A percentile compares a stretch with the other conserved stretches of the same genome.
These are phyloP conservation scores for Elongisporangium anandrum DNA, from an alignment of 352 stramenopile genomes.

Conservation along the genomic window DNA sequence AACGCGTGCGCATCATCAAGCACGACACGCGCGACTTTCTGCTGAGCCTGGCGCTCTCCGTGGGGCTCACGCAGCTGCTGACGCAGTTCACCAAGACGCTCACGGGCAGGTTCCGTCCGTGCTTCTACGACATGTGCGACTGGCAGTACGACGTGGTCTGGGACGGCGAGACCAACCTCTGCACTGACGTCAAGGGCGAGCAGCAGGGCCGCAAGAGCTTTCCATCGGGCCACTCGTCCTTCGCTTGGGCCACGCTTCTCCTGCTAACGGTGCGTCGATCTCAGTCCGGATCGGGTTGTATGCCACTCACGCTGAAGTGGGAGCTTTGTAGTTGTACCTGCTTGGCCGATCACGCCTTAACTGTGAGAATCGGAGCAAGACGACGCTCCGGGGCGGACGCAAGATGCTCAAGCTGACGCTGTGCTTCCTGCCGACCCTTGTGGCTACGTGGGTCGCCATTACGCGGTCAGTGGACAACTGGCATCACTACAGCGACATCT, in stretches of 20 bases:
- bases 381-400: constrained; percentile 24
- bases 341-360: constrained; percentile 62
- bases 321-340: constrained; percentile 50
- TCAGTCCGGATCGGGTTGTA: constrained; percentile 1
- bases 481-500: constrained; percentile 75
- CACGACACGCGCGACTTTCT: constrained; percentile 74
- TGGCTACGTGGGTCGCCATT: constrained; percentile 61
- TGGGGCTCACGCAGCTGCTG: constrained; percentile 44
- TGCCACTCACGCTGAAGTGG: background rate
- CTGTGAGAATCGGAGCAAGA: constrained; percentile 38
- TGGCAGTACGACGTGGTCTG: constrained; percentile 64
- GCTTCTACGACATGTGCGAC: constrained; percentile 74
- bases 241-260: constrained; percentile 64
- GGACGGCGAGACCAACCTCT: constrained; percentile 64
- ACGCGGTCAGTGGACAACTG: constrained; percentile 77
- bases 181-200: constrained; percentile 35
- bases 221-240: constrained; percentile 66
- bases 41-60: constrained; percentile 49
- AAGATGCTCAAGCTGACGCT: constrained; percentile 65
- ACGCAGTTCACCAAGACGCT: constrained; percentile 74
- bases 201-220: constrained; percentile 69
- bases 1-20: constrained; percentile 39
- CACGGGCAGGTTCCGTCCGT: constrained; percentile 61
- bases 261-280: constrained; percentile 47
- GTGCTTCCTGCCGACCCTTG: constrained; percentile 50